phyloP scores from a whole-genome alignment of 2,329 filamentous ascomycete genomes.

The Aspergillus sp. region DNA sequence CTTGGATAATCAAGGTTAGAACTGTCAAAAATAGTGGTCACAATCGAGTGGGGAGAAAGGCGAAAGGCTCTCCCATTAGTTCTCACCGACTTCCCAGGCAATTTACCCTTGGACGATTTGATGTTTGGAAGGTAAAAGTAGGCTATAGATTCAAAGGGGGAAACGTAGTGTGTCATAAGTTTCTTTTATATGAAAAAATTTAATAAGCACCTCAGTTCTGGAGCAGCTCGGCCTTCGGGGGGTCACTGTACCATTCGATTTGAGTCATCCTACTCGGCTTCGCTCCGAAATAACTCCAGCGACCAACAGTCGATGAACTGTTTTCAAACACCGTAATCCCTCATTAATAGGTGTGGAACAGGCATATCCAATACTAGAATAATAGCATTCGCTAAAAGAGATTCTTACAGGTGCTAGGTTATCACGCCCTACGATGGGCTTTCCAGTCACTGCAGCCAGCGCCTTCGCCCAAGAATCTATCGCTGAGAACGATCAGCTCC shows the following conservation, averaged over 20 bases:
- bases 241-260: not conserved
- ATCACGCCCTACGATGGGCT: not conserved
- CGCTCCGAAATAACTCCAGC: not conserved
- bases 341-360: not conserved
- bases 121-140: not conserved
- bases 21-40: not conserved
- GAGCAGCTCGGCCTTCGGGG: no score
- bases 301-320: not conserved
- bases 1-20: not conserved
- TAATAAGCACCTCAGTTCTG: not conserved
- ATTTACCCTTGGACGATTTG: not conserved
- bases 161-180: not conserved
- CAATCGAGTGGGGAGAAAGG: not conserved
- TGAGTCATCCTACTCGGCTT: constrained; percentile 1
- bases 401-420: not conserved
- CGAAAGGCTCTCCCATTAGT: not conserved
- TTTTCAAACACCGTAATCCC: not conserved
- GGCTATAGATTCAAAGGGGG: not conserved
- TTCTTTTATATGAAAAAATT: constrained; percentile 6
- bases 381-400: not conserved
- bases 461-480: not conserved
- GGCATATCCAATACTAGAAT: not conserved
- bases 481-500: not conserved
- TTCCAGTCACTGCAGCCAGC: not conserved
- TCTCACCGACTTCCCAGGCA: not conserved